phyloP scores from a whole-genome alignment of 176 grass and related monocot genomes.

The Oryza glumipatula region DNA sequence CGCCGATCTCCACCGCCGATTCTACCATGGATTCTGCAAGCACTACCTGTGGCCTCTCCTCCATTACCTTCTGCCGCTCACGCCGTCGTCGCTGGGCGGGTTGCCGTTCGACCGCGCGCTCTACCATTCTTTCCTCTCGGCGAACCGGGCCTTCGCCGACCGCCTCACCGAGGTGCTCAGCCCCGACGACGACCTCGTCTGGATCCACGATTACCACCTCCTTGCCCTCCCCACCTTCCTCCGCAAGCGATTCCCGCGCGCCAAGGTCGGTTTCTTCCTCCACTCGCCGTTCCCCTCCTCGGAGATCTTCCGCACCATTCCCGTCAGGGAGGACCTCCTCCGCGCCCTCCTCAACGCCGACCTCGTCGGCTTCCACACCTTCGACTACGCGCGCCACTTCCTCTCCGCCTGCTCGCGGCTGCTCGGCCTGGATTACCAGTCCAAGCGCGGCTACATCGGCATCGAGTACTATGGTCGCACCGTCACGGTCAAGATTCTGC shows the following conservation, averaged over 20 bases:
- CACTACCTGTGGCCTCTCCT: slow-evolving; percentile 98
- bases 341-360: slow-evolving; percentile 91
- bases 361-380: slow-evolving; percentile 97
- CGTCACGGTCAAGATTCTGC: slow-evolving; percentile 91
- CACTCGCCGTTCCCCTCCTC: slow-evolving; percentile 95
- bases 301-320: slow-evolving; percentile 93
- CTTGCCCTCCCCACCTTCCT: slow-evolving; percentile 90
- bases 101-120: slow-evolving; percentile 84
- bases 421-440: slow-evolving; percentile 80
- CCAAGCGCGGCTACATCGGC: slow-evolving; percentile 91
- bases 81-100: slow-evolving; percentile 64
- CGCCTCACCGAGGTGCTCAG: slow-evolving; percentile 80
- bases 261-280: slow-evolving; percentile 88
- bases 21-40: slow-evolving; percentile 96
- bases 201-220: slow-evolving; percentile 98
- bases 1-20: slow-evolving; percentile 66
- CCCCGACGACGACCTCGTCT: slow-evolving; percentile 89
- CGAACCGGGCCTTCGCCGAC: slow-evolving; percentile 87
- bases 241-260: slow-evolving; percentile 78
- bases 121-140: slow-evolving; percentile 92
- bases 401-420: slow-evolving; percentile 82
- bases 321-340: slow-evolving; percentile 84
- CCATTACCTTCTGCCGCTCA: slow-evolving; percentile 89
- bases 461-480: slow-evolving; percentile 97
- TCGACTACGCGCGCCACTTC: slow-evolving; percentile 96